Evolutionary conservation across 2,329 filamentous ascomycete species (phyloP).

Genomic region (Xylaria polymorpha): DNA sequence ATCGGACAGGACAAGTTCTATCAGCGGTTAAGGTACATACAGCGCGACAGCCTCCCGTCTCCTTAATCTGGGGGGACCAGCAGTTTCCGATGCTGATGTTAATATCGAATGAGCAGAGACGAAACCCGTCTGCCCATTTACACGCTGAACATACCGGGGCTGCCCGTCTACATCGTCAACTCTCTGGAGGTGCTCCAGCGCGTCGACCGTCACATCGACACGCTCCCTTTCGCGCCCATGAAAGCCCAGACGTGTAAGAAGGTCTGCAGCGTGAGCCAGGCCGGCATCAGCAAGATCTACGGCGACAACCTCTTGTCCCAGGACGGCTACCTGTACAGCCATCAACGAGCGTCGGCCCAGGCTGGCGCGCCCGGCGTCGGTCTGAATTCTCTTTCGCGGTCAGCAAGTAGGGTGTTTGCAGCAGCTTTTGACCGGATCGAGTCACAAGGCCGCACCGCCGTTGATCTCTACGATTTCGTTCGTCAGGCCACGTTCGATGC

Average conservation of each 20-base stretch:
- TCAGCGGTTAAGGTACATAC: constrained; percentile 28
- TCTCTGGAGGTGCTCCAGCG: constrained; percentile 35
- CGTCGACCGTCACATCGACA: constrained; percentile 36
- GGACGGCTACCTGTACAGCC: constrained; percentile 33
- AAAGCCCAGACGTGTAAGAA: constrained; percentile 30
- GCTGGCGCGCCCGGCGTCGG: constrained; percentile 29
- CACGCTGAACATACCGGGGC: constrained; percentile 31
- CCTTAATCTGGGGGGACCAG: neutral
- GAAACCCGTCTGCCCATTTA: constrained; percentile 31
- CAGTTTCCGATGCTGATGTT: constrained; percentile 24
- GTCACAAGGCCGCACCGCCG: constrained; percentile 29
- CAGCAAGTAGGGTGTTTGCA: constrained; percentile 32
- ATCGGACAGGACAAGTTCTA: constrained; percentile 33
- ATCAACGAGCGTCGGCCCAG: constrained; percentile 29
- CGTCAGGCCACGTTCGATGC: constrained; percentile 14
- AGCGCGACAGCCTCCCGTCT: constrained; percentile 2
- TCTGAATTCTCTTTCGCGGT: constrained; percentile 29
- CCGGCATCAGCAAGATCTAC: constrained; percentile 31
- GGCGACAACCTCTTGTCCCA: constrained; percentile 31
- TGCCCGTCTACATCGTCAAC: constrained; percentile 33
- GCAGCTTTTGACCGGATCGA: constrained; percentile 33
- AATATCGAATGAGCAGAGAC: constrained; percentile 19
- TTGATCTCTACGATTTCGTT: constrained; percentile 28
- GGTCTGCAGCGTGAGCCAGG: constrained; percentile 30
- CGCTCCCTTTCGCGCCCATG: constrained; percentile 31